These are phyloP conservation scores for Acanthamoeba divionensis DNA, from an alignment of 208 protist genomes.

Conservation along the genomic window DNA sequence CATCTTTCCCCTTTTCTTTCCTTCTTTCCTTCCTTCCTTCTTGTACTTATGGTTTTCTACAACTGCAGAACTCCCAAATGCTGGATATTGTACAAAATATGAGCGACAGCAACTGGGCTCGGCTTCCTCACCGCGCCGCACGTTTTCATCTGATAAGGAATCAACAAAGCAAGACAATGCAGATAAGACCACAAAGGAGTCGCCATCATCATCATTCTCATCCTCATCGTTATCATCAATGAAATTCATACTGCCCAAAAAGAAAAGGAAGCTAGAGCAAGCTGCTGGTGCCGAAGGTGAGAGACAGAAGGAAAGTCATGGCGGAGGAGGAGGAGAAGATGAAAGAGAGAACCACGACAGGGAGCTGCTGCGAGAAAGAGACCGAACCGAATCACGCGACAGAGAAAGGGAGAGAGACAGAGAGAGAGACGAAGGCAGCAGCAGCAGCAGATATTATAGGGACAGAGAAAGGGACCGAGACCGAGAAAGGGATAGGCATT, in stretches of 20 bases:
- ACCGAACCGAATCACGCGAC: background rate
- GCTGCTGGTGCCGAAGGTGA: background rate
- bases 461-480: background rate
- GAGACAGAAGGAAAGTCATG: background rate
- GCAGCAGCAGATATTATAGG: background rate
- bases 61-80: slow-evolving; percentile 6
- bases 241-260: slow-evolving; percentile 37
- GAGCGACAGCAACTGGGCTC: slow-evolving; percentile 26
- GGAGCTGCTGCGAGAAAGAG: background rate
- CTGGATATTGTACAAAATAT: slow-evolving; percentile 44
- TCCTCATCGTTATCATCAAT: background rate
- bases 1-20: background rate
- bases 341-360: background rate
- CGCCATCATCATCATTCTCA: background rate
- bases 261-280: background rate
- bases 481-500: background rate
- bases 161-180: no score
- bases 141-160: no score
- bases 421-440: background rate
- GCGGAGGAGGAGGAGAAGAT: background rate
- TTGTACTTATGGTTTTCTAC: background rate
- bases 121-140: background rate
- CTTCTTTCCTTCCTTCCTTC: background rate
- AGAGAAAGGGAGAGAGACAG: slow-evolving; percentile 1
- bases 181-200: no score